Evolutionary conservation across 2,329 filamentous ascomycete species (phyloP).

Genomic region (Epichloe aotearoae): DNA sequence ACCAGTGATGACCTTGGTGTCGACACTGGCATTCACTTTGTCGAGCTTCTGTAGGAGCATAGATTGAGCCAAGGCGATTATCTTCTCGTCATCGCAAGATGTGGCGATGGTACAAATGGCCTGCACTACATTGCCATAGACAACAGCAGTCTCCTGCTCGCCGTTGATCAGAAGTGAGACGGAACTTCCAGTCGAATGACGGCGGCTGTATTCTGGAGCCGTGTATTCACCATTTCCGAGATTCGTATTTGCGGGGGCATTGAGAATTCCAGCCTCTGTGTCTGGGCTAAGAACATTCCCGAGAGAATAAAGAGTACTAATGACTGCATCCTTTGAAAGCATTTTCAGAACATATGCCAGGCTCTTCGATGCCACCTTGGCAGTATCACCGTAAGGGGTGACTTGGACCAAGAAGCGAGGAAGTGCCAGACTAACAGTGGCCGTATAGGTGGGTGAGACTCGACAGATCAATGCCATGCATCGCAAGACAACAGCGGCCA

Average conservation of each 20-base stretch:
- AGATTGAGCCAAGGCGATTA: constrained; percentile 81
- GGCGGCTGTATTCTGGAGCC: constrained; percentile 35
- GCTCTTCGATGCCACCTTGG: constrained; percentile 69
- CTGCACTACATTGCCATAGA: constrained; percentile 84
- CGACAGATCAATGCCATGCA: constrained; percentile 72
- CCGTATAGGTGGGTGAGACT: constrained; percentile 58
- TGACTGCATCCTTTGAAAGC: constrained; percentile 83
- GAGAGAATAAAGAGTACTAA: constrained; percentile 91
- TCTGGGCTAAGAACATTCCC: constrained; percentile 83
- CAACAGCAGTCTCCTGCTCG: constrained; percentile 64
- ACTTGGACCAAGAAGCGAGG: constrained; percentile 83
- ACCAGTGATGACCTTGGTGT: constrained; percentile 75
- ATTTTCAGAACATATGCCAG: constrained; percentile 69
- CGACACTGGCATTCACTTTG: constrained; percentile 67
- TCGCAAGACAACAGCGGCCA: constrained; percentile 69
- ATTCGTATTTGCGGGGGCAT: constrained; percentile 35
- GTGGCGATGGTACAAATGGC: constrained; percentile 84
- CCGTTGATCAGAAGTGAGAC: constrained; percentile 65
- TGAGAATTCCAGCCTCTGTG: constrained; percentile 38
- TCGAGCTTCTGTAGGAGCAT: constrained; percentile 95
- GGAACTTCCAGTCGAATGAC: constrained; percentile 56
- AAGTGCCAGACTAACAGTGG: constrained; percentile 63
- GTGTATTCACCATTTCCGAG: constrained; percentile 24
- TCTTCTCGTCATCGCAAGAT: constrained; percentile 74
- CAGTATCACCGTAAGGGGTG: constrained; percentile 52